Evolutionary conservation across 2,329 filamentous ascomycete species (phyloP).

Genomic region (Elsinoe fawcettii): DNA sequence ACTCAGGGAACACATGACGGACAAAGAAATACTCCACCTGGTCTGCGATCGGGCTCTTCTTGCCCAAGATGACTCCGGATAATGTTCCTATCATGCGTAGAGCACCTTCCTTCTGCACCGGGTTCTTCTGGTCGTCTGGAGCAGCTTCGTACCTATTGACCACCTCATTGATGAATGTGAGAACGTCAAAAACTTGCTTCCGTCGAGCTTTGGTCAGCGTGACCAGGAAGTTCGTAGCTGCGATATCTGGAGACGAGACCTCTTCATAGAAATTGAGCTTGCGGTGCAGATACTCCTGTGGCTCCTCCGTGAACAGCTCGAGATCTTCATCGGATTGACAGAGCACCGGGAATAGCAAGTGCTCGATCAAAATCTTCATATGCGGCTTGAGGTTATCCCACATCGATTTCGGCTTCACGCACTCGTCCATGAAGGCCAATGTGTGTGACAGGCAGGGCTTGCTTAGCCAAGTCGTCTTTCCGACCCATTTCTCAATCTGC

Average conservation of each 20-base stretch:
- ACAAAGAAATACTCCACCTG: conserved; percentile 99
- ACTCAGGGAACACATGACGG: conserved; percentile 96
- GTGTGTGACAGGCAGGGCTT: conserved; percentile 90
- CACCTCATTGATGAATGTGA: conserved; percentile 89
- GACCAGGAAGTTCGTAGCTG: conserved; percentile 92
- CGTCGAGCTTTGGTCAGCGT: conserved; percentile 88
- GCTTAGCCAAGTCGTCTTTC: conserved; percentile 89
- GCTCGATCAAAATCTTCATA: conserved; percentile 84
- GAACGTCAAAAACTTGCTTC: conserved; percentile 90
- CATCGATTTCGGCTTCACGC: conserved; percentile 93
- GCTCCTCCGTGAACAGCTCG: conserved; percentile 88
- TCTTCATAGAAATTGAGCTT: conserved; percentile 98
- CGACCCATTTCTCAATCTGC: conserved; percentile 96
- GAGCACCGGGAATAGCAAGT: conserved; percentile 90
- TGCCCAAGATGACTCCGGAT: conserved; percentile 86
- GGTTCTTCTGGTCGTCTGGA: conserved; percentile 82
- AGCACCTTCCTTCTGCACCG: conserved; percentile 91
- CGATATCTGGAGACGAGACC: conserved; percentile 86
- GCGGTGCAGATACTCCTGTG: conserved; percentile 91
- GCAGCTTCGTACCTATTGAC: conserved; percentile 87
- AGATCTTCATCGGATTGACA: conserved; percentile 89
- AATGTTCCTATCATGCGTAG: conserved; percentile 95
- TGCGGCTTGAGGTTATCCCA: conserved; percentile 92
- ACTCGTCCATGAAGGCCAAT: conserved; percentile 91
- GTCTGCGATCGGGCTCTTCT: conserved; percentile 96